Evolutionary conservation across 768 basidiomycete genomes (phyloP).

Genomic region (Lyophyllum atratum): DNA sequence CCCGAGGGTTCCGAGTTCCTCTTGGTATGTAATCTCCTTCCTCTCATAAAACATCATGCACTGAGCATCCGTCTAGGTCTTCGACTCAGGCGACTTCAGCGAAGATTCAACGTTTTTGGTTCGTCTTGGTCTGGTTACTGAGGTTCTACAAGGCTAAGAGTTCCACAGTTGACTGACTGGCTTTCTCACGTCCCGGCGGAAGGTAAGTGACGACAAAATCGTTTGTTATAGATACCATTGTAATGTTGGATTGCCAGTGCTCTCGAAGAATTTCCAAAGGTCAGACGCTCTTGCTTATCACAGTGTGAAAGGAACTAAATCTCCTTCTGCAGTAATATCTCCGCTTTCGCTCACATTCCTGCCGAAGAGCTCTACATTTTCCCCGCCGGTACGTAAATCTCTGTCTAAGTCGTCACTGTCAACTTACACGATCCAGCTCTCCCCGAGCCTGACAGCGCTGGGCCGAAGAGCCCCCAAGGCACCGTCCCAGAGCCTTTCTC

Average conservation of each 20-base stretch:
- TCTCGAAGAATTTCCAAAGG: slow-evolving; percentile 55
- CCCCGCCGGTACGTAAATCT: slow-evolving; percentile 37
- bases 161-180: slow-evolving; percentile 52
- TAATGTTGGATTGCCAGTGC: slow-evolving; percentile 27
- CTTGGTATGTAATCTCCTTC: slow-evolving; percentile 32
- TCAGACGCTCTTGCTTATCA: slow-evolving; percentile 7
- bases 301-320: background rate
- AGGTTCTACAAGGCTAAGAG: background rate
- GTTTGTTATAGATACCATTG: background rate
- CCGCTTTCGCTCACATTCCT: slow-evolving; percentile 45
- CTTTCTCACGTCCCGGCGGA: slow-evolving; percentile 54
- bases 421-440: slow-evolving; percentile 24
- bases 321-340: slow-evolving; percentile 23
- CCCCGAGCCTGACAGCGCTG: slow-evolving; percentile 34
- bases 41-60: background rate
- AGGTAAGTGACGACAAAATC: slow-evolving; percentile 22
- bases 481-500: slow-evolving; percentile 45
- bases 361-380: slow-evolving; percentile 53
- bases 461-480: slow-evolving; percentile 45
- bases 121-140: background rate
- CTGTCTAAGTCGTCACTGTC: background rate
- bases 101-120: slow-evolving; percentile 58
- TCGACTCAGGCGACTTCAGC: slow-evolving; percentile 51
- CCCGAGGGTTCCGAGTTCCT: slow-evolving; percentile 53
- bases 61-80: slow-evolving; percentile 35